phyloP scores from a whole-genome alignment of 495 filamentous ascomycete species.

The Neurospora terricola region DNA sequence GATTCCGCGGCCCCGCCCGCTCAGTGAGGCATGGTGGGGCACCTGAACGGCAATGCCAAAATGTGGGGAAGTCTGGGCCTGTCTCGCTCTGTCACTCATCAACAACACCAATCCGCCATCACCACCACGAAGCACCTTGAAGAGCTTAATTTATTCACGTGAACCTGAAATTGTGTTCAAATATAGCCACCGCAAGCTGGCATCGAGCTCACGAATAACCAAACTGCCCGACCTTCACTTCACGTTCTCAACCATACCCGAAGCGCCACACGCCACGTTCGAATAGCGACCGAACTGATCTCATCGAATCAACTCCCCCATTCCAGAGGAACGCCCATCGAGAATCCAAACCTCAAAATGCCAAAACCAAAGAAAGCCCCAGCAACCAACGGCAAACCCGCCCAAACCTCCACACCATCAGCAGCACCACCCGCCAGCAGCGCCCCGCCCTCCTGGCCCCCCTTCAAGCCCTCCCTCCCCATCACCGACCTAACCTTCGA shows the following conservation, averaged over 20 bases:
- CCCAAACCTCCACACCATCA: neutral
- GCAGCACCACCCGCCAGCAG: neutral
- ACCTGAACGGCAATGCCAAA: neutral
- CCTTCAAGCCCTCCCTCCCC: slow-evolving; percentile 63
- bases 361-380: neutral
- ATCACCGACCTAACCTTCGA: slow-evolving; percentile 54
- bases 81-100: neutral
- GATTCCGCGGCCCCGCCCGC: neutral
- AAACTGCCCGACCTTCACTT: neutral
- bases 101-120: neutral
- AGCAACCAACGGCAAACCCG: neutral
- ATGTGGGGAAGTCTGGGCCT: neutral
- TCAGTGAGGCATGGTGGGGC: neutral
- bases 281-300: neutral
- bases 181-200: neutral
- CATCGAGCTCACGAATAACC: neutral
- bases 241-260: neutral
- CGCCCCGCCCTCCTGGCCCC: slow-evolving; percentile 60
- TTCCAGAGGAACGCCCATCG: neutral
- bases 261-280: neutral
- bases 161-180: neutral
- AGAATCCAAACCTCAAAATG: neutral
- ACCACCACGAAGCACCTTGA: neutral
- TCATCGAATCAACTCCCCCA: neutral
- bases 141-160: neutral